A percentile compares a stretch with the other conserved stretches of the same genome.
Evolutionary conservation across 345 rosid genomes (phyloP).

Genomic region (Pugionium cornutum): DNA sequence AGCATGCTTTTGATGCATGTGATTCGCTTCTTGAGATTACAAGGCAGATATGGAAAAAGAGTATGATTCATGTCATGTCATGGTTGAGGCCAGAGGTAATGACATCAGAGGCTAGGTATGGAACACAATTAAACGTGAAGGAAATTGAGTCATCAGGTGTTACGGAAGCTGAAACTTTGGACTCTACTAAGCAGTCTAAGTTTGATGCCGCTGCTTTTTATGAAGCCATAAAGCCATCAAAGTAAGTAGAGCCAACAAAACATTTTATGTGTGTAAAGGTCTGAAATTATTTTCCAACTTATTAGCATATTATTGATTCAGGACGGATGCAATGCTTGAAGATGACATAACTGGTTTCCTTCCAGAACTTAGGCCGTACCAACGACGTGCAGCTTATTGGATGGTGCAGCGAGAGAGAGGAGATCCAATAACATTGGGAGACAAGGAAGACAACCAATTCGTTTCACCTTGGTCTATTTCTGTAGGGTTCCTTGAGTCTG

Average conservation of each 20-base stretch:
- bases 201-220: slow-evolving; percentile 82
- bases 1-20: slow-evolving; percentile 67
- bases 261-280: not conserved
- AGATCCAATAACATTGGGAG: slow-evolving; percentile 42
- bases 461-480: slow-evolving; percentile 71
- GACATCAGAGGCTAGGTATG: slow-evolving; percentile 80
- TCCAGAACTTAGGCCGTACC: slow-evolving; percentile 86
- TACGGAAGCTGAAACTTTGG: slow-evolving; percentile 37
- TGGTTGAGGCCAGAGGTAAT: slow-evolving; percentile 92
- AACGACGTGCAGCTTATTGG: slow-evolving; percentile 93
- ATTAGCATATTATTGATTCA: slow-evolving; percentile 38
- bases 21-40: slow-evolving; percentile 68
- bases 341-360: slow-evolving; percentile 69
- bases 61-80: slow-evolving; percentile 86
- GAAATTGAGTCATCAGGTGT: slow-evolving; percentile 36
- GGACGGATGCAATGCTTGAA: slow-evolving; percentile 64
- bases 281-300: slow-evolving; percentile 15
- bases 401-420: slow-evolving; percentile 90
- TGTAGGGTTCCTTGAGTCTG: slow-evolving; percentile 64
- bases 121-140: slow-evolving; percentile 38
- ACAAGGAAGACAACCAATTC: slow-evolving; percentile 46
- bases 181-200: slow-evolving; percentile 47
- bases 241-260: slow-evolving; percentile 48
- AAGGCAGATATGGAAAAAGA: slow-evolving; percentile 81
- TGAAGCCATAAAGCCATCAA: slow-evolving; percentile 94